Evolutionary conservation across 495 filamentous ascomycete species (phyloP).

Genomic region (Xylaria grammica): DNA sequence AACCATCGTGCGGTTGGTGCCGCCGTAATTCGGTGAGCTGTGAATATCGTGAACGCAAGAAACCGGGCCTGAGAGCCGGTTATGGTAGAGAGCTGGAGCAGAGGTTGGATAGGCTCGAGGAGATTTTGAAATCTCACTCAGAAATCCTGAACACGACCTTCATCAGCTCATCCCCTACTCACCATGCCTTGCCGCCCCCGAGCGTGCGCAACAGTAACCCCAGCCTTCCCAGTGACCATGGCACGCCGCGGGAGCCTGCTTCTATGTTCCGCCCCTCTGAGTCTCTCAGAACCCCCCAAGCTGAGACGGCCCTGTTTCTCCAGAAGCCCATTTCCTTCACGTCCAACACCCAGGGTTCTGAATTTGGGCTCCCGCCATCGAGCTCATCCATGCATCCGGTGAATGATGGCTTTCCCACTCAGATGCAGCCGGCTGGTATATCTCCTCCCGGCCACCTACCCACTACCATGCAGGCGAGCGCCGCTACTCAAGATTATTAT

Average conservation of each 20-base stretch:
- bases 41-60: constrained; percentile 86
- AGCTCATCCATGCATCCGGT: constrained; percentile 36
- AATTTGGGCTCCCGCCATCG: constrained; percentile 42
- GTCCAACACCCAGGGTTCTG: constrained; percentile 34
- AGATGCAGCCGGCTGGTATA: constrained; percentile 42
- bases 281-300: constrained; percentile 56
- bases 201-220: constrained; percentile 50
- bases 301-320: constrained; percentile 67
- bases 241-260: constrained; percentile 49
- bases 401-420: constrained; percentile 39
- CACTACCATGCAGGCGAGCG: constrained; percentile 30
- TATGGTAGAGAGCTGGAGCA: constrained; percentile 89
- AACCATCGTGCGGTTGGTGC: constrained; percentile 90
- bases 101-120: constrained; percentile 66
- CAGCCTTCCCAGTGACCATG: constrained; percentile 52
- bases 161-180: constrained; percentile 38
- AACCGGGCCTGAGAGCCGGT: constrained; percentile 81
- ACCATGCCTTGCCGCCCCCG: constrained; percentile 48
- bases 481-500: constrained; percentile 54
- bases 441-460: constrained; percentile 43
- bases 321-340: constrained; percentile 59
- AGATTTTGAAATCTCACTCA: constrained; percentile 53
- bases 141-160: constrained; percentile 51
- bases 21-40: constrained; percentile 75
- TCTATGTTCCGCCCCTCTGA: constrained; percentile 47